Conservation (phyloP, 805 yeast species). For the Candida lessepsii region DNA sequence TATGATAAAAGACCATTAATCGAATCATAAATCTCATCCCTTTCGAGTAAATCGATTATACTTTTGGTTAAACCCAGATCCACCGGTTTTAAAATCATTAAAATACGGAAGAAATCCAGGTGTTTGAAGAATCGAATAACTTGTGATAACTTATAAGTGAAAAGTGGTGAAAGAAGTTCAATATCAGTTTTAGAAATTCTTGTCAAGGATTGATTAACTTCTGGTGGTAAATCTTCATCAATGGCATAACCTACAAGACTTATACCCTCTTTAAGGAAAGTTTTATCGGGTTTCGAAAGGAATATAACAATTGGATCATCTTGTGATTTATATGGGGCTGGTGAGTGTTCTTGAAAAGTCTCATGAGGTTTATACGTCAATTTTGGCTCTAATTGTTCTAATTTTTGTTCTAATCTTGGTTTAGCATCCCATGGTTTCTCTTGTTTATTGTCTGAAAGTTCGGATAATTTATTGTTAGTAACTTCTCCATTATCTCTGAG, state of each 20-base stretch:
- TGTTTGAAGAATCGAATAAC: conserved; percentile 24
- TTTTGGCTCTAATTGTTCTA: background rate
- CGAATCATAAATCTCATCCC: conserved; percentile 30
- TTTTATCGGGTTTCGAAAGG: conserved; percentile 31
- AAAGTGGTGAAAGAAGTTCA: conserved; percentile 29
- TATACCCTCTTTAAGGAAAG: conserved; percentile 35
- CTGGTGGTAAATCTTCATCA: conserved; percentile 31
- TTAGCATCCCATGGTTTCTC: too few relatives aligned
- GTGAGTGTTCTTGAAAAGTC: background rate
- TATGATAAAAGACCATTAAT: conserved; percentile 26
- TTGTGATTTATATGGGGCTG: conserved; percentile 4
- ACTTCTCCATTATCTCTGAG: background rate
- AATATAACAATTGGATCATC: conserved; percentile 37
- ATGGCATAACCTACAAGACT: conserved; percentile 38
- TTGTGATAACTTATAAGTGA: conserved; percentile 24
- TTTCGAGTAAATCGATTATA: conserved; percentile 22
- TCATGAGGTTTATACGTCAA: background rate
- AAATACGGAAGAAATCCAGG: conserved; percentile 37
- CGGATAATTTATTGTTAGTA: too few relatives aligned
- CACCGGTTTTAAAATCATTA: conserved; percentile 23
- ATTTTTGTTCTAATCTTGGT: too few relatives aligned
- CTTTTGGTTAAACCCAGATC: conserved; percentile 21
- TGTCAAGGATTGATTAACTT: conserved; percentile 21
- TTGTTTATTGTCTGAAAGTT: too few relatives aligned
- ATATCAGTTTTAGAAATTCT: conserved; percentile 32